Evolutionary conservation across 441 rosid genomes (phyloP), one percentile per base, ranked within the genome.

Genomic region (Populus tomentosa): DNA sequence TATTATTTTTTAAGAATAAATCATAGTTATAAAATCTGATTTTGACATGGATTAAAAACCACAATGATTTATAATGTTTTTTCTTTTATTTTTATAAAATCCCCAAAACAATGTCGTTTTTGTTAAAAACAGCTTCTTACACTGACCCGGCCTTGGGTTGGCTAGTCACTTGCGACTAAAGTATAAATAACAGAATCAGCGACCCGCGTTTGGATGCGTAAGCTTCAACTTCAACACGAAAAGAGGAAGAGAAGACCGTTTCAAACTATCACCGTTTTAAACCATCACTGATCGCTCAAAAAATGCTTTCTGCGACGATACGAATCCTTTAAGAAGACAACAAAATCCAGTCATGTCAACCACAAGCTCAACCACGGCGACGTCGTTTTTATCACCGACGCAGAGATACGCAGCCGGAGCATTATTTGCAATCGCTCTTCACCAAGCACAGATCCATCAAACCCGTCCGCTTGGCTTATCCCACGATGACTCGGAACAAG

Each of bases 341-440:
- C 56, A 46, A 46, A 46, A 46, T 46, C 56, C 56, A 46, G 56
- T 46, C 56, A 26, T 72, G 5, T 2, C 76, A 33, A 46, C 71
- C 33, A 33, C 50, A 13, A 10, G 35, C 21, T 42, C 69, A 2
- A 3, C 69, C 16, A 10, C 73, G 18, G 20, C 82, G 77, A 77
- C 82, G 80, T 86, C 94, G 32, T 79, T 84, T 80, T 77, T 92
- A 63, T 80, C 92, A 16, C 67, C 90, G 75, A 88, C 90, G 56
- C 93, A 92, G 84, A 82, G 88, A 75, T 92, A 94, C 83, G 97
- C 88, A 1, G 91, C 90, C 50, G 88, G 87, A 73, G 93, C 95
- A 75, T 85, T 95, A 77, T 89, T 95, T 72, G 92, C 94, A 23
- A 89, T 94, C 71, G 89, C 93, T 24, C 80, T 94, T 20, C 88